Conservation (phyloP, 306 rosid species). For the Sophora flavescens region DNA sequence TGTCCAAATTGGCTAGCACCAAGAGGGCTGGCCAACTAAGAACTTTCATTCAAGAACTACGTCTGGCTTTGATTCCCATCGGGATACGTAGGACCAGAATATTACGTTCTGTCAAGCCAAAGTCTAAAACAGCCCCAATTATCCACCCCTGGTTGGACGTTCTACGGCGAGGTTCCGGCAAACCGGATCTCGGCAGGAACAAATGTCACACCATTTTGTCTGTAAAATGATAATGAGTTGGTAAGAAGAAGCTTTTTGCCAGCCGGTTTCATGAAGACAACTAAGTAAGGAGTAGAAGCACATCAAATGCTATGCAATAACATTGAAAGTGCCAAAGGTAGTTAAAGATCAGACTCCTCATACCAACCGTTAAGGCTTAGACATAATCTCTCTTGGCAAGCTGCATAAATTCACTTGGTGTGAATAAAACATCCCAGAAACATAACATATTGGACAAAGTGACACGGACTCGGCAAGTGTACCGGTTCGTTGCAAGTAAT, state of each 20-base stretch:
- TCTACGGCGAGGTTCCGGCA: too few relatives aligned
- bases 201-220: neutral
- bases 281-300: constrained; percentile 29
- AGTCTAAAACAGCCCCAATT: too few relatives aligned
- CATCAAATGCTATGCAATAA: neutral
- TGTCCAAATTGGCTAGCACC: too few relatives aligned
- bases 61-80: too few relatives aligned
- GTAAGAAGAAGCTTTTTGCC: constrained; percentile 79
- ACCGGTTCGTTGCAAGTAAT: too few relatives aligned
- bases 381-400: constrained; percentile 52
- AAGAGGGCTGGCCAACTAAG: too few relatives aligned
- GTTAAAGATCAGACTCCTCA: constrained; percentile 70
- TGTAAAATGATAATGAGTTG: neutral
- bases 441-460: neutral
- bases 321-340: constrained; percentile 72
- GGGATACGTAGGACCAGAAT: too few relatives aligned
- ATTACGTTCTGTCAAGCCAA: too few relatives aligned
- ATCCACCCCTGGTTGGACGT: too few relatives aligned
- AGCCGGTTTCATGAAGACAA: constrained; percentile 55
- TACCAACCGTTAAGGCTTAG: constrained; percentile 79
- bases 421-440: neutral
- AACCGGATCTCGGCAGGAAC: too few relatives aligned
- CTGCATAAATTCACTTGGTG: constrained; percentile 12
- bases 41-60: too few relatives aligned
- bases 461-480: too few relatives aligned